phyloP scores from a whole-genome alignment of 208 protist species.

The Angomonas ambiguus region DNA sequence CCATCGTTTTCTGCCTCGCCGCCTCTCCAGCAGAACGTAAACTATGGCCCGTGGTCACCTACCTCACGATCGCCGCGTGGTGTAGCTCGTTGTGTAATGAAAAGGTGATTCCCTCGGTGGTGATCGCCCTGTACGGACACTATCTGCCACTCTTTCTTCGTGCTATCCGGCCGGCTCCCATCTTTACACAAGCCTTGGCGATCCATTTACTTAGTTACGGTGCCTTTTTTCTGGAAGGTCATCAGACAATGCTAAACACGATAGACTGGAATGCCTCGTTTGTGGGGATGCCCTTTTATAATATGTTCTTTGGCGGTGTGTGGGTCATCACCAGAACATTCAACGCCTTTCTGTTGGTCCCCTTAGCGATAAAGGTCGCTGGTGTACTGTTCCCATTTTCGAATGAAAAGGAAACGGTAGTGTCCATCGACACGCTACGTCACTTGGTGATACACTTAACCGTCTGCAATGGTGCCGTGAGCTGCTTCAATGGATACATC shows the following conservation, averaged over 20 bases:
- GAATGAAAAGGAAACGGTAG: neutral
- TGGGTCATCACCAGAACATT: conserved; percentile 66
- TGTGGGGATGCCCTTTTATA: conserved; percentile 53
- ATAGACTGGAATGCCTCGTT: conserved; percentile 80
- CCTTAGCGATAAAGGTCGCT: conserved; percentile 23
- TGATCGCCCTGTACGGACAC: conserved; percentile 40
- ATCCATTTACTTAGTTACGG: conserved; percentile 43
- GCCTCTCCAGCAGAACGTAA: neutral
- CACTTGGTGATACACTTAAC: conserved; percentile 33
- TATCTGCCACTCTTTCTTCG: conserved; percentile 23
- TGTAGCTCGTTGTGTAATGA: conserved; percentile 49
- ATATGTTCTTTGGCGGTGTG: conserved; percentile 39
- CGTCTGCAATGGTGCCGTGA: conserved; percentile 37
- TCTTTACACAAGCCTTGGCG: conserved; percentile 28
- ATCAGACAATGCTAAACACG: conserved; percentile 68
- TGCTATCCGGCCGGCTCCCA: conserved; percentile 5
- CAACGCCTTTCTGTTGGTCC: conserved; percentile 46
- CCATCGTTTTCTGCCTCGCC: neutral
- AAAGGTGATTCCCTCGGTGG: conserved; percentile 23
- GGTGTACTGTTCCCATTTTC: neutral
- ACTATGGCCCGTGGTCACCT: conserved; percentile 9
- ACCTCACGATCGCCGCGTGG: conserved; percentile 50
- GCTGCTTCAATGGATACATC: conserved; percentile 56
- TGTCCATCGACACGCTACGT: conserved; percentile 5
- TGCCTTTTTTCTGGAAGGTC: conserved; percentile 60